Evolutionary conservation across 768 basidiomycete genomes (phyloP), one percentile per base, ranked within the genome.

Genomic region (Panus rudis): DNA sequence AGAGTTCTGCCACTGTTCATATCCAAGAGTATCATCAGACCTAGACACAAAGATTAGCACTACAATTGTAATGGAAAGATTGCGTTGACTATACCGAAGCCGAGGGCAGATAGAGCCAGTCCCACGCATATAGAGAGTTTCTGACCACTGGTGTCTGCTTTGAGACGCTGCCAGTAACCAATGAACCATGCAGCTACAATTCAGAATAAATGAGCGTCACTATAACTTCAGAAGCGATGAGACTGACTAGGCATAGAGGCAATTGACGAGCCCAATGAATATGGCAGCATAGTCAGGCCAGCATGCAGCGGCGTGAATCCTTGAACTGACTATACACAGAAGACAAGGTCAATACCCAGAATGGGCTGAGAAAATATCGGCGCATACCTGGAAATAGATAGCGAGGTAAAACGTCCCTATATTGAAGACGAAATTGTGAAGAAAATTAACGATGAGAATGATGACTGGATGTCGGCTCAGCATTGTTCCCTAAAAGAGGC

Each of bases 381-480:
- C 25, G 56, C 67, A 27, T 50, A 85, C 88, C 73, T 92, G 88
- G 62, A 76, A 90, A 60, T 79, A 91, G 19, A 91, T 61, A 0
- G 87, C 84, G 35, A 92, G 76, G 63, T 88, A 92, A 64, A 85
- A 92, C 4, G 88, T 91, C 38, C 85, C 88, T 24, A 88, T 76
- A 50, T 77, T 90, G 62, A 89, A 92, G 13, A 79, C 79, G 49
- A 90, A 72, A 56, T 87, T 88, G 60, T 91, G 89, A 42, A 91
- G 69, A 65, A 90, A 88, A 14, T 77, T 77, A 46, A 86, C 70
- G 14, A 78, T 39, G 24, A 91, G 74, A 35, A 86, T 69, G 45
- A 72, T 71, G 48, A 79, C 86, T 90, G 43, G 6, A 37, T 32
- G 21, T 39, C 34, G 23, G 39, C 38, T 27, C 31, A 35, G 14